Base-by-base conservation (phyloP, 768 basidiomycete genomes). In the Vishniacozyma victoriae region DNA sequence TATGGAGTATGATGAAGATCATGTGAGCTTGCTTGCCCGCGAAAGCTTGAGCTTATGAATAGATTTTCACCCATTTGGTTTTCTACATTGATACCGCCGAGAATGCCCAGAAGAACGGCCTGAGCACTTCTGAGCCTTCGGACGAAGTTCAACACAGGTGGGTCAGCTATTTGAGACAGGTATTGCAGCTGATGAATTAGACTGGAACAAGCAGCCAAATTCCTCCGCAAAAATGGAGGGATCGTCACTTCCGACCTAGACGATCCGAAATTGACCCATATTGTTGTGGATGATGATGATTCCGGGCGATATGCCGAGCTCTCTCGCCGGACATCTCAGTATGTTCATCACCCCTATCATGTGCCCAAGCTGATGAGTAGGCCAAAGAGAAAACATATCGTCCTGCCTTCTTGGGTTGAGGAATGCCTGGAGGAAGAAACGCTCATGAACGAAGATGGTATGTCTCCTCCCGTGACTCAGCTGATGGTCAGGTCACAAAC, bases 31-130 rank as follows among this genome's bases (percentile, higher is more conserved):
- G 26, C 13, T 11, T 4, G 2, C 4, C 6, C 25, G 20, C 13
- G 23, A 23, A 33, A 9, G 29, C 9, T n/a, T 9, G n/a, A 33
- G 9, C 9, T n/a, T 33, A n/a, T 9, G 29, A 33, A 7, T 23
- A 69, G 54, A 87, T 92, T 44, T 93, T 95, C 74, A 82, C 71
- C 58, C 87, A 95, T 73, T 70, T 92, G 85, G 82, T 81, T 57
- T 92, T 93, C 71, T 96, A 95, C 72, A 76, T 97, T 29, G 92
- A 97, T 69, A 80, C 86, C 2, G 78, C 83, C 0, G 76, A 76
- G 18, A 89, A 89, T 59, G 88, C 91, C 0, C 71, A 67, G 6
- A 73, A 76, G 65, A 78, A 87, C 54, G 80, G 77, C 9, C 80
- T 93, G 77, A 38, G 24, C 2, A 52, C 2, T 75, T 83, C 26